phyloP scores from a whole-genome alignment of 495 filamentous ascomycete genomes.

The Neurospora sp. region DNA sequence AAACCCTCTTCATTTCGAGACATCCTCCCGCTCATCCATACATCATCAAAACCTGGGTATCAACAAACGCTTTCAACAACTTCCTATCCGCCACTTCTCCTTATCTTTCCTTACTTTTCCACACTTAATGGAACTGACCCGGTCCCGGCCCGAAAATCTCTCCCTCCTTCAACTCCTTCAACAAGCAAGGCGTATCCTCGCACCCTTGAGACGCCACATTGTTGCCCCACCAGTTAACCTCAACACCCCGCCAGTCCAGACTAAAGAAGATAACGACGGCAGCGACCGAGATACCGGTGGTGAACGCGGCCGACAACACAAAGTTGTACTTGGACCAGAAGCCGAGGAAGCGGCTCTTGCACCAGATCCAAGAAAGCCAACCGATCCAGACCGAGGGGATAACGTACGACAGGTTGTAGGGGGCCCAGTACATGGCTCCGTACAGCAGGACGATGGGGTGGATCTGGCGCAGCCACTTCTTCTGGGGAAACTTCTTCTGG shows the following conservation, averaged over 20 bases:
- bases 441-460: slow-evolving; percentile 27
- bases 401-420: slow-evolving; percentile 27
- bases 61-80: neutral
- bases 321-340: slow-evolving; percentile 22
- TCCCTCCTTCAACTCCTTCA: slow-evolving; percentile 16
- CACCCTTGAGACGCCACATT: slow-evolving; percentile 20
- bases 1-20: no score
- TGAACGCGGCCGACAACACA: slow-evolving; percentile 21
- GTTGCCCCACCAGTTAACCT: slow-evolving; percentile 31
- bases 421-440: slow-evolving; percentile 22
- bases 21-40: neutral
- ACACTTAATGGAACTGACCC: slow-evolving; percentile 19
- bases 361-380: slow-evolving; percentile 30
- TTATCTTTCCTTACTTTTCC: neutral
- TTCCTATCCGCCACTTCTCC: neutral
- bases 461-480: slow-evolving; percentile 23
- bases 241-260: slow-evolving; percentile 16
- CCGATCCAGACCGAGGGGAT: slow-evolving; percentile 25
- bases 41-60: neutral
- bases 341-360: slow-evolving; percentile 20
- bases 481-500: slow-evolving; percentile 12
- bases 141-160: slow-evolving; percentile 28
- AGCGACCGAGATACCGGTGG: slow-evolving; percentile 24
- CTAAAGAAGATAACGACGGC: slow-evolving; percentile 30
- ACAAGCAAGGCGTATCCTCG: slow-evolving; percentile 19